Evolutionary conservation across 179 eudicot genomes (phyloP).

Genomic region (Spergularia azorica): DNA sequence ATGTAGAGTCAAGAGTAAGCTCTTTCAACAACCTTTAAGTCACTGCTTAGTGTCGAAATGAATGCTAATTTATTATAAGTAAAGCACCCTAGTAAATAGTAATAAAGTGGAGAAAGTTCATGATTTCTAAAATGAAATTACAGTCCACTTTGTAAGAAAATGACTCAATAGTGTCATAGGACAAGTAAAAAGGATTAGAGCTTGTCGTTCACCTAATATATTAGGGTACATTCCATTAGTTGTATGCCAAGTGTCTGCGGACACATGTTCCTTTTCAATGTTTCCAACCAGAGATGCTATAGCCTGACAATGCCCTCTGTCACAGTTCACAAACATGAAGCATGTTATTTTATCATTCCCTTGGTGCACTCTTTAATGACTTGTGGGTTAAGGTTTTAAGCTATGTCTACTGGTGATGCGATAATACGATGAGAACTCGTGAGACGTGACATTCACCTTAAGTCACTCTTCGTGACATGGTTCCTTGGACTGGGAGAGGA

Average conservation of each 20-base stretch:
- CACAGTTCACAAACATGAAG: constrained; percentile 2
- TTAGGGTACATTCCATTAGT: neutral
- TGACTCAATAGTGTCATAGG: constrained; percentile 2
- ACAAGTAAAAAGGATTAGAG: neutral
- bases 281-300: neutral
- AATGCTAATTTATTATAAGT: neutral
- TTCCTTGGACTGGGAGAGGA: too few species aligned
- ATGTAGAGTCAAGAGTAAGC: too few species aligned
- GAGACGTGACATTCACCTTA: too few species aligned
- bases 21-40: too few species aligned
- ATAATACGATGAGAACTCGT: too few species aligned
- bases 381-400: too few species aligned
- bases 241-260: constrained; percentile 15
- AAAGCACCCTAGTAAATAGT: neutral
- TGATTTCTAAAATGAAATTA: constrained; percentile 3
- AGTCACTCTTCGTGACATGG: too few species aligned
- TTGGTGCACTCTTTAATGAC: too few species aligned
- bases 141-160: neutral
- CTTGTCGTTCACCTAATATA: constrained; percentile 13
- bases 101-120: neutral
- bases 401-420: too few species aligned
- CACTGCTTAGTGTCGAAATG: neutral
- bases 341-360: neutral
- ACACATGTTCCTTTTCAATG: constrained; percentile 9
- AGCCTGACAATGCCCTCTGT: too few species aligned